These are phyloP conservation scores for Pseudozyma tsukubaensis DNA, from an alignment of 1,284 basidiomycete genomes.

Conservation along the genomic window DNA sequence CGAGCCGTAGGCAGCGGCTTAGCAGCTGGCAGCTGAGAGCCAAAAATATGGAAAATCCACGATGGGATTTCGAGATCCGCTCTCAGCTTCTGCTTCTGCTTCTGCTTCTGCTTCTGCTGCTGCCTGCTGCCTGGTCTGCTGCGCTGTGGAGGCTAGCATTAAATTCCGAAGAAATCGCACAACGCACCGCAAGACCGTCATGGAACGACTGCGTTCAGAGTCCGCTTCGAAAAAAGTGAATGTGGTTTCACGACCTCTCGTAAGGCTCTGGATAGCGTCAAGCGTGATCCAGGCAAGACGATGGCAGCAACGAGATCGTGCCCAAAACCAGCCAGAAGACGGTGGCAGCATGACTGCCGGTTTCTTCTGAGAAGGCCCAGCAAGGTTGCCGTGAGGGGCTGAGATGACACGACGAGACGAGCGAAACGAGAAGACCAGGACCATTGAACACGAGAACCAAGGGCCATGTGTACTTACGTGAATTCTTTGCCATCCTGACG, in stretches of 20 bases:
- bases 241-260: too few species aligned
- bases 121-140: slow-evolving; percentile 1
- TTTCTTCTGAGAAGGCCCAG: too few species aligned
- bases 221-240: background rate
- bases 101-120: background rate
- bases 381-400: too few species aligned
- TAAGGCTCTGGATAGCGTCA: too few species aligned
- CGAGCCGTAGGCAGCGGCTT: slow-evolving; percentile 12
- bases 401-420: background rate
- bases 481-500: slow-evolving; percentile 47
- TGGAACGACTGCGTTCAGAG: background rate
- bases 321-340: too few species aligned
- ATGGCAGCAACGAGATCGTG: too few species aligned
- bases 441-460: background rate
- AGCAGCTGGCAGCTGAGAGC: slow-evolving; percentile 5
- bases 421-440: background rate
- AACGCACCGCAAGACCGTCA: background rate
- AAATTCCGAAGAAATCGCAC: slow-evolving; percentile 1
- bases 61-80: slow-evolving; percentile 19
- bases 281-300: too few species aligned
- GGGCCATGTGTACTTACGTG: slow-evolving; percentile 39
- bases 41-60: slow-evolving; percentile 9
- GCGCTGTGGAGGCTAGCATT: background rate
- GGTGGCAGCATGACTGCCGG: background rate
- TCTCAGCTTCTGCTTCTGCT: background rate